Evolutionary conservation across 441 rosid species (phyloP).

Genomic region (Manihot esculenta): DNA sequence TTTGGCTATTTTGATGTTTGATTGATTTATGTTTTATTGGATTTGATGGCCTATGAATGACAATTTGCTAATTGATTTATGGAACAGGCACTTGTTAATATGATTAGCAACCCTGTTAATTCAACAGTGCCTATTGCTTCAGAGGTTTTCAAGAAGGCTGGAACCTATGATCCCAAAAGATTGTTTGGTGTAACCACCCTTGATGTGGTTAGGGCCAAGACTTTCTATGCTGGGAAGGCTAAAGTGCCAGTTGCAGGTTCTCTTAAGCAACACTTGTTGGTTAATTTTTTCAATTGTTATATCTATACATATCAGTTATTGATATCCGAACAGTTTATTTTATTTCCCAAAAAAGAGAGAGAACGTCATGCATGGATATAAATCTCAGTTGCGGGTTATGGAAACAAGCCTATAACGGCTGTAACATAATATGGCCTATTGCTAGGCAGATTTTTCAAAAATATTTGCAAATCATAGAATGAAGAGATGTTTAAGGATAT

Average conservation of each 20-base stretch:
- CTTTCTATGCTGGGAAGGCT: slow-evolving; percentile 93
- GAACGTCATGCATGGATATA: no score
- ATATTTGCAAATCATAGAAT: no score
- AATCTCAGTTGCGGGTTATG: no score
- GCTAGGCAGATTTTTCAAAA: no score
- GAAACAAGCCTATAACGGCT: no score
- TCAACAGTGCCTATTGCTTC: slow-evolving; percentile 95
- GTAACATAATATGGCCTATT: no score
- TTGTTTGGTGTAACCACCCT: slow-evolving; percentile 95
- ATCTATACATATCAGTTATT: not conserved
- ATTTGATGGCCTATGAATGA: not conserved
- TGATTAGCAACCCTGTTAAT: slow-evolving; percentile 98
- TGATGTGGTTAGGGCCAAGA: slow-evolving; percentile 90
- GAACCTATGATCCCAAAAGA: slow-evolving; percentile 69
- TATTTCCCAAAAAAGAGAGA: no score
- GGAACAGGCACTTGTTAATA: slow-evolving; percentile 72
- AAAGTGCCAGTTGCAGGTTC: slow-evolving; percentile 74
- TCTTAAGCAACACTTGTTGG: slow-evolving; percentile 4
- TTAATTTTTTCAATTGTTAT: not conserved
- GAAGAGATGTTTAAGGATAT: no score
- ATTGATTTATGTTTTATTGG: not conserved
- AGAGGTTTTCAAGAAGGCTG: slow-evolving; percentile 95
- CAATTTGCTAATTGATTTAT: not conserved
- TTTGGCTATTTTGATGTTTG: not conserved
- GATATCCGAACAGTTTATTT: no score